Percentiles rank a stretch among this genome's conserved stretches.
Evolutionary conservation across 805 yeast genomes (phyloP).

Genomic region (Cyberlindnera maritima): DNA sequence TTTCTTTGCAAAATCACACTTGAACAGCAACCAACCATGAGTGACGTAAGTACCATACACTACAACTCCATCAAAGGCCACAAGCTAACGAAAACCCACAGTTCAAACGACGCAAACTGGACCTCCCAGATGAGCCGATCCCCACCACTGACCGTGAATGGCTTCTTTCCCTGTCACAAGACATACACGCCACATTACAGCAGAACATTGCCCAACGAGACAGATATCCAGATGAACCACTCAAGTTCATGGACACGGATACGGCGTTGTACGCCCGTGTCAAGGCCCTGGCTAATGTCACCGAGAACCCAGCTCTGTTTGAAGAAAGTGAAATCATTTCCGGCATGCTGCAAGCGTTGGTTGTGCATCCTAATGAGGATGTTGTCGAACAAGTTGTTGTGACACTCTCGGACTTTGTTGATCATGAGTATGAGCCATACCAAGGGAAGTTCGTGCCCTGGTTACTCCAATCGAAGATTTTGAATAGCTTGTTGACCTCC

Average conservation of each 20-base stretch:
- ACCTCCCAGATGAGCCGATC: not conserved
- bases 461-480: slow-evolving; percentile 3
- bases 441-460: slow-evolving; percentile 6
- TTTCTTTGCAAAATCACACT: no score
- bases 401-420: slow-evolving; percentile 18
- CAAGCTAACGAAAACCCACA: not conserved
- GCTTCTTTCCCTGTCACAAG: slow-evolving; percentile 11
- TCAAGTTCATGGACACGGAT: slow-evolving; percentile 21
- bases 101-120: slow-evolving; percentile 14
- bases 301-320: slow-evolving; percentile 15
- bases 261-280: slow-evolving; percentile 12
- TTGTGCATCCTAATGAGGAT: slow-evolving; percentile 20
- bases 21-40: not conserved
- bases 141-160: slow-evolving; percentile 6
- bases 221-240: slow-evolving; percentile 16
- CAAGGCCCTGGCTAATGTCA: slow-evolving; percentile 19
- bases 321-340: not conserved
- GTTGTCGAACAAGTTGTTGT: slow-evolving; percentile 15
- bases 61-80: not conserved
- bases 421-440: slow-evolving; percentile 14
- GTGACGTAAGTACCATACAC: slow-evolving; percentile 4
- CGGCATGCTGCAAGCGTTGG: slow-evolving; percentile 1
- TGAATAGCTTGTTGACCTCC: not conserved
- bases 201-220: slow-evolving; percentile 14
- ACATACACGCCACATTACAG: slow-evolving; percentile 1